Conservation (phyloP, 2,329 filamentous ascomycete species). For the Ophiocordyceps robertsii region DNA sequence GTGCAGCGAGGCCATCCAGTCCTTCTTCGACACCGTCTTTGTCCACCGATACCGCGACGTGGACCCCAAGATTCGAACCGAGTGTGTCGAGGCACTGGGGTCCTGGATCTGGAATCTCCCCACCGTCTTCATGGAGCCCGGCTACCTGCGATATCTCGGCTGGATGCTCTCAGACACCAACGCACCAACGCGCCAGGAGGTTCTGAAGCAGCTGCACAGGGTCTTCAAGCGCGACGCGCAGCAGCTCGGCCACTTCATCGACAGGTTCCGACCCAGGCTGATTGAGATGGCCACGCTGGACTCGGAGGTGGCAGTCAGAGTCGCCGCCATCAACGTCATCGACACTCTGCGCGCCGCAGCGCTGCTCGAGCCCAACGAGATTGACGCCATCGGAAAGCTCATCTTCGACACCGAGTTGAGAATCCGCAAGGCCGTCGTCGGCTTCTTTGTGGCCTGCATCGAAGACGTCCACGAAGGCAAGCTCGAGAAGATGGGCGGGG, state of each 20-base stretch:
- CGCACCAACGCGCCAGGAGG: slow-evolving; percentile 65
- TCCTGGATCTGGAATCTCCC: slow-evolving; percentile 79
- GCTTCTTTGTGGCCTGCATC: slow-evolving; percentile 82
- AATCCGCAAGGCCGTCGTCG: slow-evolving; percentile 77
- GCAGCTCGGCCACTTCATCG: slow-evolving; percentile 81
- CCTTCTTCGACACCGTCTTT: slow-evolving; percentile 86
- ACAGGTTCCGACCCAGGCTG: slow-evolving; percentile 73
- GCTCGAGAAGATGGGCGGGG: slow-evolving; percentile 72
- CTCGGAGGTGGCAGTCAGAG: slow-evolving; percentile 66
- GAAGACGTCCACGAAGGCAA: slow-evolving; percentile 68
- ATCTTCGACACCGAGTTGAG: slow-evolving; percentile 79
- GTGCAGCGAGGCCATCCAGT: slow-evolving; percentile 60
- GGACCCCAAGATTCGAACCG: slow-evolving; percentile 75
- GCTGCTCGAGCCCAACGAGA: slow-evolving; percentile 79
- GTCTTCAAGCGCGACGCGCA: slow-evolving; percentile 73
- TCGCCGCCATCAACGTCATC: slow-evolving; percentile 67
- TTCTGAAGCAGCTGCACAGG: slow-evolving; percentile 66
- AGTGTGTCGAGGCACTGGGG: slow-evolving; percentile 77
- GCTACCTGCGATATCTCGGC: slow-evolving; percentile 83
- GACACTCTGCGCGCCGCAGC: slow-evolving; percentile 72
- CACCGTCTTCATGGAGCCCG: slow-evolving; percentile 78
- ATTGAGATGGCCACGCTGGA: slow-evolving; percentile 90
- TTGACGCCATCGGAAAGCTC: slow-evolving; percentile 75
- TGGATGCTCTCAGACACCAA: slow-evolving; percentile 86
- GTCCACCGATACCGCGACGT: slow-evolving; percentile 93